These are phyloP conservation scores for Phycomyces nitens DNA, from an alignment of 192 early-diverging fungal species.

Conservation along the genomic window DNA sequence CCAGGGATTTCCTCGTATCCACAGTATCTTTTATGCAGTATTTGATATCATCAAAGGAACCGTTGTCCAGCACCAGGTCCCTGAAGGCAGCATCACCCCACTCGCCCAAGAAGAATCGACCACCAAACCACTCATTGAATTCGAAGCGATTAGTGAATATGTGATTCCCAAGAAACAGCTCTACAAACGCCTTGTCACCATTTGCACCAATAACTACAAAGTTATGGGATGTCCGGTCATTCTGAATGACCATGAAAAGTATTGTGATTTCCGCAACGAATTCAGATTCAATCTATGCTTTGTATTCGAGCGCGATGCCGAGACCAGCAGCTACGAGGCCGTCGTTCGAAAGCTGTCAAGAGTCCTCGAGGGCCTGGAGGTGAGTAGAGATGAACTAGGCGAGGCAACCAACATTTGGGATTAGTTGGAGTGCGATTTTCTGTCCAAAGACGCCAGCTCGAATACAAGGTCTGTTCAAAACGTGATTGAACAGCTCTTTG, in stretches of 20 bases:
- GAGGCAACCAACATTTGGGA: neutral
- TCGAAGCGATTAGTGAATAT: constrained; percentile 76
- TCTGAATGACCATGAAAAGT: constrained; percentile 54
- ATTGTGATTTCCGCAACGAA: constrained; percentile 73
- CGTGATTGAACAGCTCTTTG: constrained; percentile 79
- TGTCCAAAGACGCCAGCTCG: constrained; percentile 41
- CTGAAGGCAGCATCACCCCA: constrained; percentile 63
- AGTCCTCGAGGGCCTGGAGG: constrained; percentile 78
- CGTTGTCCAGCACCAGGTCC: constrained; percentile 70
- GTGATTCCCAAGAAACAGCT: constrained; percentile 81
- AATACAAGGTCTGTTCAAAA: constrained; percentile 53
- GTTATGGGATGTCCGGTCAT: constrained; percentile 73
- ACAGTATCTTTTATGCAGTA: constrained; percentile 76
- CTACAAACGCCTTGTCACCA: constrained; percentile 70
- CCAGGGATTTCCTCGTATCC: constrained; percentile 65
- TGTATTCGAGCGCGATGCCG: constrained; percentile 83
- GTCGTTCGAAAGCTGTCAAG: constrained; percentile 85
- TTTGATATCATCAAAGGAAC: constrained; percentile 78
- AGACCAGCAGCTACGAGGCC: constrained; percentile 80
- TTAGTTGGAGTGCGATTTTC: constrained; percentile 59
- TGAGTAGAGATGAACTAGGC: constrained; percentile 15
- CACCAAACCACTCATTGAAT: constrained; percentile 57
- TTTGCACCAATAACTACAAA: constrained; percentile 65
- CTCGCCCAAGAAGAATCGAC: neutral
- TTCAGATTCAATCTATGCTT: constrained; percentile 94